Evolutionary conservation across 2,329 filamentous ascomycete species (phyloP).

Genomic region (Botryotinia narcissicola): DNA sequence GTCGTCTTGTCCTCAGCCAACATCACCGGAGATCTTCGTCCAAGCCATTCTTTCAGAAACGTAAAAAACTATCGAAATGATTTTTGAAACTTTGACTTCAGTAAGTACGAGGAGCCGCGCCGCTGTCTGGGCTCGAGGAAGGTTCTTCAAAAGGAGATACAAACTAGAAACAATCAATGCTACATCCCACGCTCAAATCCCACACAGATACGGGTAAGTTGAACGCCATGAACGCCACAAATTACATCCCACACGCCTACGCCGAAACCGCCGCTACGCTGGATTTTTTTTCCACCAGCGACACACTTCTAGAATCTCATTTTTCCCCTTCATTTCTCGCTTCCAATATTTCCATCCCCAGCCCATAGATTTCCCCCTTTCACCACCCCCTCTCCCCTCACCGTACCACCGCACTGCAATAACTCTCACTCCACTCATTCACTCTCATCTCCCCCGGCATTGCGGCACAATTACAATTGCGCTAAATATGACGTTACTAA

Average conservation of each 20-base stretch:
- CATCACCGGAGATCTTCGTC: background rate
- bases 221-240: slow-evolving; percentile 6
- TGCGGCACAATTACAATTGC: slow-evolving; percentile 13
- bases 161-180: slow-evolving; percentile 1
- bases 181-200: background rate
- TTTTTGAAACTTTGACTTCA: background rate
- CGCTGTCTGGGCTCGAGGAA: background rate
- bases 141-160: background rate
- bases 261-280: background rate
- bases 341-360: background rate
- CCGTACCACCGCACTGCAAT: background rate
- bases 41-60: background rate
- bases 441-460: slow-evolving; percentile 9
- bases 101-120: background rate
- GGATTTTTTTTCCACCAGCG: background rate
- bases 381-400: background rate
- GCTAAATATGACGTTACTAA: slow-evolving; percentile 21
- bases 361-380: background rate
- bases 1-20: background rate
- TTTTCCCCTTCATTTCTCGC: slow-evolving; percentile 16
- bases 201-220: background rate
- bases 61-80: slow-evolving; percentile 5
- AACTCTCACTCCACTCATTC: slow-evolving; percentile 9
- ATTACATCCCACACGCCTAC: slow-evolving; percentile 3
- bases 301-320: background rate